Evolutionary conservation across 2,329 filamentous ascomycete species (phyloP).

Genomic region (Chrysoporthe deuterocubensis): DNA sequence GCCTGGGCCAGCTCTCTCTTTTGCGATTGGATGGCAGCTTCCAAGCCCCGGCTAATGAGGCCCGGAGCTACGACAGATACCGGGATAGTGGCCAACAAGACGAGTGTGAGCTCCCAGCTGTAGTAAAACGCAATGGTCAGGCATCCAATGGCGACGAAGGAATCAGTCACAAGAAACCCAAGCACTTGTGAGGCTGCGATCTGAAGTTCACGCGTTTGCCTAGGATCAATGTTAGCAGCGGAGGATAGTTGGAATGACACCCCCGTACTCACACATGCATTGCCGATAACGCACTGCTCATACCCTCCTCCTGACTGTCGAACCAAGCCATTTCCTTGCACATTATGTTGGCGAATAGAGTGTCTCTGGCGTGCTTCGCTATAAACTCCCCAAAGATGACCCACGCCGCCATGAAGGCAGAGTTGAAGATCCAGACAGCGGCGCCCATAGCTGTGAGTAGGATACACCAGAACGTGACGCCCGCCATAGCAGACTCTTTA

Average conservation of each 20-base stretch:
- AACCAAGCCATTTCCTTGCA: constrained; percentile 81
- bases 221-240: constrained; percentile 41
- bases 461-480: constrained; percentile 63
- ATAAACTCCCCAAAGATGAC: constrained; percentile 81
- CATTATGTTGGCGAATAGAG: constrained; percentile 71
- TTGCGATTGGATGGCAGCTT: constrained; percentile 70
- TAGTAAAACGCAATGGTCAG: constrained; percentile 74
- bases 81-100: constrained; percentile 75
- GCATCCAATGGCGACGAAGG: constrained; percentile 67
- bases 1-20: constrained; percentile 69
- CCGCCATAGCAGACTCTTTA: constrained; percentile 54
- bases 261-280: constrained; percentile 69
- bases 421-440: constrained; percentile 69
- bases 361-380: constrained; percentile 65
- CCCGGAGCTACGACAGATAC: constrained; percentile 65
- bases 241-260: no score
- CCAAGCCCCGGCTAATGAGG: constrained; percentile 63
- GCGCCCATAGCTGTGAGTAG: constrained; percentile 67
- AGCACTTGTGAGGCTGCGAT: constrained; percentile 79
- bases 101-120: constrained; percentile 83
- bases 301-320: constrained; percentile 72
- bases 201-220: constrained; percentile 82
- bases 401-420: constrained; percentile 71
- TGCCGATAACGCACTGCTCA: constrained; percentile 70
- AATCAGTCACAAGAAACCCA: constrained; percentile 68